phyloP scores from a whole-genome alignment of 2,329 filamentous ascomycete species.

The Aspergillus sp. region DNA sequence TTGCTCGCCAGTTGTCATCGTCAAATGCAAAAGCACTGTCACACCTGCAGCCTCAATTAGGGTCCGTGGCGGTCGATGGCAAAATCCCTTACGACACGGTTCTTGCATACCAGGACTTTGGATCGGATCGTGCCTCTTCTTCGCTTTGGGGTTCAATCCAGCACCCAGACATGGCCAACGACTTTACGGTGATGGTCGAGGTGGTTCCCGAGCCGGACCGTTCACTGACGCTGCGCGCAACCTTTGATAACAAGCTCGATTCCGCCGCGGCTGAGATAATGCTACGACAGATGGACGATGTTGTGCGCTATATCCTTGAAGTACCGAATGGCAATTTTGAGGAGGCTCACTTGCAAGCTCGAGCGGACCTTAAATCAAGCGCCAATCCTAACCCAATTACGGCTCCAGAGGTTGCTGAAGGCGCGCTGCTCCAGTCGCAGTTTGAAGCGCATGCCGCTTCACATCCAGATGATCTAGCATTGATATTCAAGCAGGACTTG shows the following conservation, averaged over 20 bases:
- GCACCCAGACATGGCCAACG: constrained; percentile 30
- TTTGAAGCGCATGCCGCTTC: constrained; percentile 29
- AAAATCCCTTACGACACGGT: constrained; percentile 37
- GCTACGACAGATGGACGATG: constrained; percentile 28
- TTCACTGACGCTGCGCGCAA: constrained; percentile 28
- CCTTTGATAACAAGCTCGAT: constrained; percentile 27
- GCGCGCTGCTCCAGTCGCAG: constrained; percentile 24
- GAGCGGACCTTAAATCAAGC: constrained; percentile 19
- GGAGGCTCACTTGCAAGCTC: constrained; percentile 15
- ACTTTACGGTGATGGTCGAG: constrained; percentile 34
- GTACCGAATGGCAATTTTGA: constrained; percentile 22
- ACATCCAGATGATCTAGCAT: constrained; percentile 26
- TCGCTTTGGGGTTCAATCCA: constrained; percentile 21
- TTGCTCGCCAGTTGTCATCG: constrained; percentile 25
- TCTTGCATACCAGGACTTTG: constrained; percentile 37
- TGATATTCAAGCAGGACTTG: constrained; percentile 31
- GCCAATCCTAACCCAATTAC: constrained; percentile 18
- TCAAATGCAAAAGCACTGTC: constrained; percentile 23
- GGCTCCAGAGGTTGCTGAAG: constrained; percentile 13
- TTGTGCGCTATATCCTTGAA: constrained; percentile 26
- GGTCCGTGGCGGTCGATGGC: constrained; percentile 24
- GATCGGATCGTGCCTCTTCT: constrained; percentile 14
- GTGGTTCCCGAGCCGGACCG: constrained; percentile 26
- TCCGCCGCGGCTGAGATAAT: constrained; percentile 23
- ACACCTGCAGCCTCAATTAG: constrained; percentile 25